Evolutionary conservation across 73 alveolate genomes (phyloP).

Genomic region (Paramecium tetraurelia): DNA sequence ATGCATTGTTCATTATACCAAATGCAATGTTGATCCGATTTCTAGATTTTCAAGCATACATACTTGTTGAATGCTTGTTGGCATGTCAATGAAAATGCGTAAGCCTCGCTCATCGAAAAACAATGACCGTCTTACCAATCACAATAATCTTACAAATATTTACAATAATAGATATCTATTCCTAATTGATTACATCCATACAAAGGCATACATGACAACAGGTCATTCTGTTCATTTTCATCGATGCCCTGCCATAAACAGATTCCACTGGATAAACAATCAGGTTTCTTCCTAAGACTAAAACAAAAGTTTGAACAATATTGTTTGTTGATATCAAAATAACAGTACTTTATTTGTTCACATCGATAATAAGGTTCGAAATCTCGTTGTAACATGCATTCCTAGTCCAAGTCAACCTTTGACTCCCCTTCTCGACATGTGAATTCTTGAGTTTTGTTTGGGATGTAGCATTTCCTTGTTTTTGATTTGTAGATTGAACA

Average conservation of each 20-base stretch:
- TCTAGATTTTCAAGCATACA: background rate
- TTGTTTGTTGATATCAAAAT: background rate
- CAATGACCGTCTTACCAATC: background rate
- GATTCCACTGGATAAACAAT: background rate
- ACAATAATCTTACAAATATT: background rate
- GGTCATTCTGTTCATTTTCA: background rate
- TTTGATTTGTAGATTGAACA: background rate
- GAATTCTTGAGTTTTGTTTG: background rate
- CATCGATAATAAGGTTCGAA: background rate
- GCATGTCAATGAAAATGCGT: background rate
- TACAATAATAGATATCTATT: background rate
- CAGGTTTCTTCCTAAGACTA: background rate
- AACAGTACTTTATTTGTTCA: background rate
- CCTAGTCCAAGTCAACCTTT: background rate
- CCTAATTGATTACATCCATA: background rate
- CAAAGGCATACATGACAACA: background rate
- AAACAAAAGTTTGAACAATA: background rate
- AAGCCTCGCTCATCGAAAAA: background rate
- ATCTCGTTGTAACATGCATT: background rate
- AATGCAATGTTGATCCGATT: background rate
- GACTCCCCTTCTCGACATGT: background rate
- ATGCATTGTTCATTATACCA: background rate
- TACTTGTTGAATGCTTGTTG: background rate
- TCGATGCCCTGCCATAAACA: background rate
- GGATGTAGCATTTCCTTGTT: background rate